Base-by-base conservation (phyloP, 495 filamentous ascomycete species). In the Daldinia concentrica region DNA sequence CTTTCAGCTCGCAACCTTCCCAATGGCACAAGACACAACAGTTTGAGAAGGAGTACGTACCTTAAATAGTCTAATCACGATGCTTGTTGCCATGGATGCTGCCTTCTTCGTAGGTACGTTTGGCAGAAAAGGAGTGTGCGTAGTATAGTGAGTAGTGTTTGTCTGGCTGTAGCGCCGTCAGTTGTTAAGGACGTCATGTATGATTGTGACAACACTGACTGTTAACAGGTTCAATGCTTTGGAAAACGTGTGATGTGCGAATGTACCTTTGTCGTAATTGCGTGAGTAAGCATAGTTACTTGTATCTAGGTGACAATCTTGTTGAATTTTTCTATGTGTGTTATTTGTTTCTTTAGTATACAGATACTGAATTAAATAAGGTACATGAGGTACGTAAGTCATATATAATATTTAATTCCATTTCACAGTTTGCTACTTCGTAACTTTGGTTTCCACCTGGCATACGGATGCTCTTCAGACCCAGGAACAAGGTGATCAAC, bases 401-500 rank as follows among this genome's bases (percentile, higher is more conserved):
- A 34, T 19, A 57, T 55, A 14, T n/a, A 6, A 55, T 26, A 30
- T 27, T 55, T 14, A 27, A 4, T 30, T 6, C n/a, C 14, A 36
- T 29, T 17, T 75, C 57, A 77, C n/a, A 76, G 41, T 60, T 62
- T 77, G 60, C 71, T 78, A 43, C 71, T 55, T 45, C 69, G 73
- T 3, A 43, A 26, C n/a, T 66, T 75, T 4, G 65, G 81, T 36
- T 78, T 74, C 83, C 83, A 86, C 59, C 81, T 82, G 0, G 90
- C 88, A 75, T 91, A 92, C 22, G 89, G 89, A 77, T 92, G 91
- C 32, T 80, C 82, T 36, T 84, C 85, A 15, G 79, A 79, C 17
- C 75, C 78, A 24, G 90, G 88, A 39, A 93, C 82, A 26, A 93
- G 77, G 72, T 90, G 86, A 71, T 94, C 91, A n/a, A 93, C 82